Evolutionary conservation across 345 rosid species (phyloP), one percentile per base, ranked within the genome.

Genomic region (Hypericum perforatum): DNA sequence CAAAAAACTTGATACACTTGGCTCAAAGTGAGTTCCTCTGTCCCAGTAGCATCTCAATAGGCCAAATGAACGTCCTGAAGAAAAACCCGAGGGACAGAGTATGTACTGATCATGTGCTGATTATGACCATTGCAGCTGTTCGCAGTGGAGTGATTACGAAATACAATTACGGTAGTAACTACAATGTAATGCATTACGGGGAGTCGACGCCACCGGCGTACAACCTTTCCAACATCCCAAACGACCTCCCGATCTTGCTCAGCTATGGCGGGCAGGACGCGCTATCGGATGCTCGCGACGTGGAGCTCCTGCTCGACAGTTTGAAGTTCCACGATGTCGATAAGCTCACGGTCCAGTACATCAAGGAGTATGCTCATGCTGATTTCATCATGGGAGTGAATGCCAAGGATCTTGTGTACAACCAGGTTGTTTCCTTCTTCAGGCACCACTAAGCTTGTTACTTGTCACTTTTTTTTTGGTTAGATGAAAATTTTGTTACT

Each of bases 331-430:
- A 92, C 29, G 82, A 83, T 29, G 76, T 12, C 0, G 75, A 75
- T 62, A 85, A 80, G 79, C 76, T 92, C 11, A 51, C 50, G 0
- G 68, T 85, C 57, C 94, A 83, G 68, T 83, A 59, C 60, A 60
- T 92, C 43, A 65, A 73, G 66, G 67, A 82, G 6, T 88, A 83
- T 52, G 95, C 81, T 54, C 98, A 92, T 63, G 85, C 78, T 0
- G 96, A 92, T 74, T 92, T 88, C 81, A 65, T 92, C 9, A 81
- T 88, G 98, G 98, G 76, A 4, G 63, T 73, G 9, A 85, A 67
- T 57, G 98, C 98, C 49, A 85, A 85, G 51, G 96, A 81, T 59
- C 16, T 83, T 45, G 89, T 92, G 57, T 92, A 79, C 49, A 78
- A 71, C 53, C 69, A 76, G 67, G 70, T 88, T 9, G 59, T 60